These are phyloP conservation scores for Tuber borchii DNA, from an alignment of 495 filamentous ascomycete species.

Conservation along the genomic window DNA sequence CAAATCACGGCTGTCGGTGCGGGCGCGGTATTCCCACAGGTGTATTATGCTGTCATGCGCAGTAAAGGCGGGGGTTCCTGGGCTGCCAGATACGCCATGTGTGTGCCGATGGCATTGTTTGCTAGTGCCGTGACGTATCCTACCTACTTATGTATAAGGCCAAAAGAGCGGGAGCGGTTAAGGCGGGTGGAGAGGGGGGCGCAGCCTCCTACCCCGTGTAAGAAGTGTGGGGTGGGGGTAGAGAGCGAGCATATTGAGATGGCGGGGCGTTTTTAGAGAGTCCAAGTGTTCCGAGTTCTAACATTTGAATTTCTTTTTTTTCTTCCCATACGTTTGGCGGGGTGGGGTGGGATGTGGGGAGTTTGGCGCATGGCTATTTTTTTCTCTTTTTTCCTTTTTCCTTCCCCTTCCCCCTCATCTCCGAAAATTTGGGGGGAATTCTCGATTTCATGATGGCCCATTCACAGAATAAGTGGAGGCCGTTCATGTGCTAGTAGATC, in stretches of 20 bases:
- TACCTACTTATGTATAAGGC: constrained; percentile 53
- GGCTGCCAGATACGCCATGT: constrained; percentile 49
- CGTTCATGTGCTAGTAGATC: not conserved
- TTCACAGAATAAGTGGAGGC: not conserved
- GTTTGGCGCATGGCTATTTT: not conserved
- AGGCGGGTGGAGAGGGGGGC: constrained; percentile 47
- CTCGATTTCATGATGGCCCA: not conserved
- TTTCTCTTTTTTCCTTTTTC: not conserved
- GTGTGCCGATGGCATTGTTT: constrained; percentile 55
- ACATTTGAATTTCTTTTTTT: not conserved
- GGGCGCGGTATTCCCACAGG: constrained; percentile 54
- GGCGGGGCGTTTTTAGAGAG: not conserved
- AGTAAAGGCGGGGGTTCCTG: constrained; percentile 25
- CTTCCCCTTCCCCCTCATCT: not conserved
- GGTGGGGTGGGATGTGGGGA: not conserved
- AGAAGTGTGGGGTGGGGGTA: not conserved
- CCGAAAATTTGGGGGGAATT: not conserved
- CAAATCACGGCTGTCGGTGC: constrained; percentile 55
- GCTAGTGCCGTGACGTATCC: constrained; percentile 55
- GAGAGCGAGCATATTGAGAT: not conserved
- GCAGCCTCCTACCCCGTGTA: not conserved
- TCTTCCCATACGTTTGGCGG: not conserved
- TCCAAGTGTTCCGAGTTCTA: not conserved
- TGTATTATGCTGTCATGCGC: constrained; percentile 46
- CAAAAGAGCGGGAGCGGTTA: constrained; percentile 55